Evolutionary conservation across 108 stramenopile species (phyloP), one percentile per base, ranked within the genome.

Genomic region (Skeletonema costatum): DNA sequence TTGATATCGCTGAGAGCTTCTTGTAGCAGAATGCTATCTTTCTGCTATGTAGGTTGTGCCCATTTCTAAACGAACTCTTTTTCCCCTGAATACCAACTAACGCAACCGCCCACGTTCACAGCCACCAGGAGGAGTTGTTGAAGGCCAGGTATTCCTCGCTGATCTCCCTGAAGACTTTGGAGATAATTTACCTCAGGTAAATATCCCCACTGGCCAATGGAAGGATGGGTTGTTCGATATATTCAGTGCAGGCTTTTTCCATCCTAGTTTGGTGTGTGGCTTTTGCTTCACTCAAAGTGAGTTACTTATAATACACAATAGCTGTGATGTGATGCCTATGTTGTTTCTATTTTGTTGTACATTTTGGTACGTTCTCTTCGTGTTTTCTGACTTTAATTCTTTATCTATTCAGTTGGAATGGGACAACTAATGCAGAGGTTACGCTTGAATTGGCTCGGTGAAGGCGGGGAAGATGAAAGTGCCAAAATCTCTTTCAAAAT

Each of bases 381-480:
- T 17, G 61, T 10, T 41, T 21, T 60, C 36, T 51, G 12, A 30
- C 21, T 4, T 12, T n/a, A 25, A 36, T 65, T 46, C 68, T 19
- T 4, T 39, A 33, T 63, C 29, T 39, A 6, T 65, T 31, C 48
- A 85, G 73, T 93, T 64, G 79, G 83, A 36, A 90, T 92, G 91
- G 92, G 70, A 16, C 95, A 96, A 80, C 70, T 93, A 25, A 91
- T 96, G 89, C 89, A 80, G n/a, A 85, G 95, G 33, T 74, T 96
- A 87, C 75, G 88, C 14, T 61, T 96, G 60, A 92, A 86, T 56
- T 96, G 92, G 92, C 69, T 96, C 42, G 95, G 95, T 13, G 75
- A 87, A 60, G 79, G 82, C 21, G 89, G 83, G 11, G 68, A 82
- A 1, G 68, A 70, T 10, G 58, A 71, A 10, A 65, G 87, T 13